These are phyloP conservation scores for Orbilia quercus DNA, from an alignment of 2,329 filamentous ascomycete genomes.

Conservation along the genomic window DNA sequence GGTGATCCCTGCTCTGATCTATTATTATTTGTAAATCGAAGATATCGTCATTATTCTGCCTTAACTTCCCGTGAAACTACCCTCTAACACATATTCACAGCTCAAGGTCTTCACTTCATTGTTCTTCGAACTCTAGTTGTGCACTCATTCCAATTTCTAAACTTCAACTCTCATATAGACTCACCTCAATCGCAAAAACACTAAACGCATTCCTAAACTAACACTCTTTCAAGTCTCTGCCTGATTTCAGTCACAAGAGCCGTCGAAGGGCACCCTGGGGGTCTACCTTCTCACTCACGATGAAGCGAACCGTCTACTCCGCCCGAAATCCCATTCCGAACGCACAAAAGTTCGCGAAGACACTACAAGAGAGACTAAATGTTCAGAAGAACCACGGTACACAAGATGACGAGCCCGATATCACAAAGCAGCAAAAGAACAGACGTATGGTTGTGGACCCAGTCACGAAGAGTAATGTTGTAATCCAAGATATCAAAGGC, in stretches of 20 bases:
- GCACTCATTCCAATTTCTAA: constrained; percentile 26
- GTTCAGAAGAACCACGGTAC: constrained; percentile 32
- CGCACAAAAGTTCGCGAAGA: constrained; percentile 47
- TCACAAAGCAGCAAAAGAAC: constrained; percentile 39
- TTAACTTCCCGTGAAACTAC: background rate
- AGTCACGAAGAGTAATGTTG: constrained; percentile 54
- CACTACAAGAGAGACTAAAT: constrained; percentile 46
- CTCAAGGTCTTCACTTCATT: background rate
- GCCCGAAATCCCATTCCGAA: constrained; percentile 54
- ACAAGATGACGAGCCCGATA: constrained; percentile 19
- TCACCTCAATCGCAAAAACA: background rate
- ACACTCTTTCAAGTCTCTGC: background rate
- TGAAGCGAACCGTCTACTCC: constrained; percentile 52
- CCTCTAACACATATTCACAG: background rate
- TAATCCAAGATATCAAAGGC: constrained; percentile 54
- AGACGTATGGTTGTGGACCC: constrained; percentile 52
- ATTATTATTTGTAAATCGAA: constrained; percentile 3
- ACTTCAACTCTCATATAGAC: constrained; percentile 16
- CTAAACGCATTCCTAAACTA: background rate
- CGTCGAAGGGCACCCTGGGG: constrained; percentile 16
- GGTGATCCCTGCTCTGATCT: background rate
- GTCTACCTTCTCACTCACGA: constrained; percentile 21
- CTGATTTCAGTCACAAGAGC: background rate
- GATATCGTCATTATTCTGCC: constrained; percentile 38
- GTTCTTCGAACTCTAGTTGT: constrained; percentile 1